Base-by-base conservation (phyloP, 495 filamentous ascomycete species). In the Penicillium cosmopolitanum region DNA sequence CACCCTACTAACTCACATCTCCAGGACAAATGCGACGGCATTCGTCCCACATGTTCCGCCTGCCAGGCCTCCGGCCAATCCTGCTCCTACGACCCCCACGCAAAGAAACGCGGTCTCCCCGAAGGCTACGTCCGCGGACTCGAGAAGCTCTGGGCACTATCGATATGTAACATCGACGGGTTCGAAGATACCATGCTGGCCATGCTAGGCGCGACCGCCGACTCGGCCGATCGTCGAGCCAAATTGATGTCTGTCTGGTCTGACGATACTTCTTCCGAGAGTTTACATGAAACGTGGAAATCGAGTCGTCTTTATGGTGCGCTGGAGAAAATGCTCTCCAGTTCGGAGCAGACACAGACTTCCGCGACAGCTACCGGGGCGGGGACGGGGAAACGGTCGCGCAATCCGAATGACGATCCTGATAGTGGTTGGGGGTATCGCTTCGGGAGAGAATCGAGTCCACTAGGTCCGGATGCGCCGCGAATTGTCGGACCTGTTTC, bases 1-100 rank as follows among this genome's bases (percentile, higher is more conserved):
- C 19, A 21, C 4, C 42, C 42, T 44, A 4, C 42, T 58, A 19
- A 50, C 11, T 44, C 35, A 12, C 7, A 7, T 31, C 23, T 50
- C 25, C 43, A 78, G 63, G 87, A 89, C 64, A 88, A 87, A 73
- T 90, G 87, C 63, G 87, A 90, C 64, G 87, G 88, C 0, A 74
- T 77, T 21, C 85, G 84, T 64, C 87, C 88, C 23, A 69, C 77
- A 23, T 90, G 88, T 65, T 83, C 80, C 35, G 86, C 86, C 35
- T 92, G 89, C 67, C 76, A 78, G 34, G 78, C 83, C 10, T 82
- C 86, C 33, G 80, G 78, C 36, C 80, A 87, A 40, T 65, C 76
- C 12, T 92, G 89, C 66, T 85, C 86, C 5, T 92, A 91, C 71
- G 81, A 87, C 54, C 80, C 85, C 21, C 84, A 82, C 59, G 84